Evolutionary conservation across 805 yeast genomes (phyloP).

Genomic region (Saccharomyces paradoxus): DNA sequence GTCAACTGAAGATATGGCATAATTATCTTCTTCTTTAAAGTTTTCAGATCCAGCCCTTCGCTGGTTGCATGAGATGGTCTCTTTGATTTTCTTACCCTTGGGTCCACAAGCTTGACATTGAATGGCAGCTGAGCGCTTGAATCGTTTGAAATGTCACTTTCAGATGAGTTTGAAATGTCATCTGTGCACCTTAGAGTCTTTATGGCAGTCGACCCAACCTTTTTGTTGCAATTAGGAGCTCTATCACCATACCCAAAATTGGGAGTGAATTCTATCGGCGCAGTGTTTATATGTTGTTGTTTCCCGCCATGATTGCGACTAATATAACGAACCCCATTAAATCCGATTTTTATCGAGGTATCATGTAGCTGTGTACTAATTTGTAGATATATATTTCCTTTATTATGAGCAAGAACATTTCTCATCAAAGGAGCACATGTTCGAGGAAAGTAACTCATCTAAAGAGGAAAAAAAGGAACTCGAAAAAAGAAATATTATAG

Average conservation of each 20-base stretch:
- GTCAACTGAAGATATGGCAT: constrained; percentile 72
- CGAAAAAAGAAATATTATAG: not conserved
- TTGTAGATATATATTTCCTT: not conserved
- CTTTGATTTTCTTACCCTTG: constrained; percentile 7
- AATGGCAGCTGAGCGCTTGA: constrained; percentile 39
- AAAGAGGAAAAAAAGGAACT: not conserved
- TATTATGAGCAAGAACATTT: not conserved
- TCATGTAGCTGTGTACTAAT: not conserved
- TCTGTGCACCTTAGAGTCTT: constrained; percentile 32
- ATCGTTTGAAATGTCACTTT: not conserved
- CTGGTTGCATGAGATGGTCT: constrained; percentile 5
- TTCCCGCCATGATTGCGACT: not conserved
- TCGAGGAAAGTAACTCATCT: not conserved
- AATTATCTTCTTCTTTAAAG: constrained; percentile 33
- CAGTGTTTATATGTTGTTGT: constrained; percentile 22
- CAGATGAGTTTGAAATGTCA: constrained; percentile 14
- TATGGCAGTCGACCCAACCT: constrained; percentile 16
- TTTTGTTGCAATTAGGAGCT: constrained; percentile 1
- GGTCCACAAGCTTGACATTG: constrained; percentile 40
- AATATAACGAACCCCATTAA: not conserved
- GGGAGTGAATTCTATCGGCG: constrained; percentile 34
- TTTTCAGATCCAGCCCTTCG: constrained; percentile 1
- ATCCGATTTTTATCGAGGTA: not conserved
- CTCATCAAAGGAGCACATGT: not conserved
- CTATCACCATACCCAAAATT: constrained; percentile 18